Base-by-base conservation (phyloP, 805 yeast genomes). In the Millerozyma acaciae region DNA sequence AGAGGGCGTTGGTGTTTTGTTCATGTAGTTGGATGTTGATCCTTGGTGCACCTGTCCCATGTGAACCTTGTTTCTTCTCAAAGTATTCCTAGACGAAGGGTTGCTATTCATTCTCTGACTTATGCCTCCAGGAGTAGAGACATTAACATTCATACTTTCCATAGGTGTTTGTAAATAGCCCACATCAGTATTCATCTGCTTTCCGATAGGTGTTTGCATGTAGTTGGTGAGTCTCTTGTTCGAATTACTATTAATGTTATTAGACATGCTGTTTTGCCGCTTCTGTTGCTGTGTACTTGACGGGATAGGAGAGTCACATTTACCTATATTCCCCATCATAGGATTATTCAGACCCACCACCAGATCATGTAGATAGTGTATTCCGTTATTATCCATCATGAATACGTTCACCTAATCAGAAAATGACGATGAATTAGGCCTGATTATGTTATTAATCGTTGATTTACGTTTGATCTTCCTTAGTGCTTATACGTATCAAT, bases 1-100 rank as follows among this genome's bases (percentile, higher is more conserved):
- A n/a, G 60, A 56, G 21, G 68, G 68, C 1, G 70, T 60, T 4
- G 70, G 70, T 7, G 71, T 65, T 27, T 60, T 63, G 36, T 31
- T 39, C 20, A 12, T 20, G 21, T 20, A 16, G 6, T 8, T 17
- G 10, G 16, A 9, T 28, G 21, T 16, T 33, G 29, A 13, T 33
- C 30, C 19, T 16, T 32, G 24, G 40, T 41, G 33, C 39, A 25
- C 6, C 8, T 19, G 19, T 20, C 13, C 15, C 13, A 23, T 23
- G 26, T 42, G 53, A 22, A 45, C 32, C 8, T 47, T 34, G 27
- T 39, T 44, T 24, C 50, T 47, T 29, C 50, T 37, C 5, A 43
- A 39, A 15, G 33, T 37, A 13, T 36, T 35, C 12, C 41, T 25
- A 21, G 35, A 26, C 17, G 32, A 27, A 8, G 38, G 30, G 18